Evolutionary conservation across 164 flowering plant genomes (phyloP).

Genomic region (Houttuynia cordata): DNA sequence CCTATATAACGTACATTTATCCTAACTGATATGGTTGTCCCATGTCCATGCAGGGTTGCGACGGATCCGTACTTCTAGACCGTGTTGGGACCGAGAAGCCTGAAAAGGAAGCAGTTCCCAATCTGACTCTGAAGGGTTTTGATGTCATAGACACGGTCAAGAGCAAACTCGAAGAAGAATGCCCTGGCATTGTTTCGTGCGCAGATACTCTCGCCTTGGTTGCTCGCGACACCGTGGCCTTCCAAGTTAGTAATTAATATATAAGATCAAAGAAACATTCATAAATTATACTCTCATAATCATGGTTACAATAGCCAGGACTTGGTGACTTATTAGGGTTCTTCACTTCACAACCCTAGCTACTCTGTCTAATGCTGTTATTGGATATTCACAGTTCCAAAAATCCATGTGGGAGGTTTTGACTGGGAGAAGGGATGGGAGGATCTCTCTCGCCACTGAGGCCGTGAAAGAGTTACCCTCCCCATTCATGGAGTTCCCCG

Average conservation of each 20-base stretch:
- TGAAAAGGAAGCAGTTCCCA: conserved; percentile 15
- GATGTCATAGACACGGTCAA: conserved; percentile 18
- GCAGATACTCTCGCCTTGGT: conserved; percentile 21
- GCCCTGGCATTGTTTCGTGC: conserved; percentile 18
- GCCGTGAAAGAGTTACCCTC: conserved; percentile 12
- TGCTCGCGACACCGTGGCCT: conserved; percentile 20
- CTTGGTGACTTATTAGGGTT: too few relatives aligned
- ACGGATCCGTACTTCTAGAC: conserved; percentile 15
- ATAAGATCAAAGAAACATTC: not conserved
- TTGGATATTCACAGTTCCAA: conserved; percentile 4
- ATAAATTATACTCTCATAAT: too few relatives aligned
- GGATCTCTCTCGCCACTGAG: conserved; percentile 14
- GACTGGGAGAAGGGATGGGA: conserved; percentile 35
- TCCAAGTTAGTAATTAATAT: conserved; percentile 12
- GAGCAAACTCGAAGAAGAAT: conserved; percentile 8
- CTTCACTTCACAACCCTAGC: too few relatives aligned
- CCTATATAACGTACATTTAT: too few relatives aligned
- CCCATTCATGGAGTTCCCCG: conserved; percentile 21
- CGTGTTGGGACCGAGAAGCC: not conserved
- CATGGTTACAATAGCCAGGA: too few relatives aligned
- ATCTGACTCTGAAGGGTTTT: conserved; percentile 11
- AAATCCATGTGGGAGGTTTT: conserved; percentile 16
- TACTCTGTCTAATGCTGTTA: not conserved
- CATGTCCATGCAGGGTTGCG: conserved; percentile 16
- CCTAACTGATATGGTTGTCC: not conserved